Conservation (phyloP, 192 early-diverging fungal species). For the Linnemannia hyalina region DNA sequence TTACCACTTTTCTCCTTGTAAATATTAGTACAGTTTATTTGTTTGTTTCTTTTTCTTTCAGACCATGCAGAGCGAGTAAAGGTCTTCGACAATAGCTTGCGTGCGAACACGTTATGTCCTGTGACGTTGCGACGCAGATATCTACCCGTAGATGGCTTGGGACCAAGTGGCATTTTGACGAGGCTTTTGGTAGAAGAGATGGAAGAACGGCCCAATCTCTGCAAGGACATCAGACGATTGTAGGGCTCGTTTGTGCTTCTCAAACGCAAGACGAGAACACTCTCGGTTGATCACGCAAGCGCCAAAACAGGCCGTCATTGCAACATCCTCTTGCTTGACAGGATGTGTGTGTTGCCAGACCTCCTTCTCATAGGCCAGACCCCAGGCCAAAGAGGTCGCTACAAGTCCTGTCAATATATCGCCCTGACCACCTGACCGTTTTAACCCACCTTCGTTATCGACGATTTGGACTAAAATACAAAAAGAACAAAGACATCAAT, state of each 20-base stretch:
- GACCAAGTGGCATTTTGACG: slow-evolving; percentile 23
- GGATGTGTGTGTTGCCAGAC: slow-evolving; percentile 66
- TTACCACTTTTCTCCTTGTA: background rate
- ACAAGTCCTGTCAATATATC: slow-evolving; percentile 90
- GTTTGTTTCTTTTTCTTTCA: background rate
- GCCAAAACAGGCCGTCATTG: slow-evolving; percentile 77
- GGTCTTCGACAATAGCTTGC: background rate
- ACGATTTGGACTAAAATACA: slow-evolving; percentile 67
- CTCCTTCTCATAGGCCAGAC: slow-evolving; percentile 68
- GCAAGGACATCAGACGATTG: slow-evolving; percentile 74
- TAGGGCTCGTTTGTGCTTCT: slow-evolving; percentile 70
- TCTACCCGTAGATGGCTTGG: slow-evolving; percentile 28
- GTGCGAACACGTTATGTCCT: background rate
- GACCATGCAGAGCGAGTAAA: slow-evolving; percentile 4
- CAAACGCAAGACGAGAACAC: slow-evolving; percentile 69
- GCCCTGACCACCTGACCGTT: slow-evolving; percentile 96
- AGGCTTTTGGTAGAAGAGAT: slow-evolving; percentile 25
- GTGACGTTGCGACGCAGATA: background rate
- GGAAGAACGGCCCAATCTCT: slow-evolving; percentile 65
- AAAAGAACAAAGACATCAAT: background rate
- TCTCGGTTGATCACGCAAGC: slow-evolving; percentile 69
- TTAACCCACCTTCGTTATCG: slow-evolving; percentile 75
- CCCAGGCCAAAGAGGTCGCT: slow-evolving; percentile 93
- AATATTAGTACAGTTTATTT: background rate
- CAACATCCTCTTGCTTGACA: slow-evolving; percentile 34